These are phyloP conservation scores for Pseudocercospora fuligena DNA, from an alignment of 2,329 filamentous ascomycete genomes.

Conservation along the genomic window DNA sequence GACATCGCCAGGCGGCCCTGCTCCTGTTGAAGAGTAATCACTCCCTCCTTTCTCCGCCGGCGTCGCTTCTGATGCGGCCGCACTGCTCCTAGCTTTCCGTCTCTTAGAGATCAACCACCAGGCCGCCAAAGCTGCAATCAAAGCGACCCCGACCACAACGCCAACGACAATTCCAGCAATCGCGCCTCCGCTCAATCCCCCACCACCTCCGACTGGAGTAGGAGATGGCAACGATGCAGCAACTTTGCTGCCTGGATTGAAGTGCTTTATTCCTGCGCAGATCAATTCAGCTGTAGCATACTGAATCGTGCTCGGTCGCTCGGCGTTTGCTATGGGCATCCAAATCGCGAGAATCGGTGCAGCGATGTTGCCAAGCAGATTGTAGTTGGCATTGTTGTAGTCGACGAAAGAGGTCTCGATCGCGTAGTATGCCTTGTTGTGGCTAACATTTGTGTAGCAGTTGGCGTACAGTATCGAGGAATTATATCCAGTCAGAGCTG, in stretches of 20 bases:
- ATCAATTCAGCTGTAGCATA: slow-evolving; percentile 10
- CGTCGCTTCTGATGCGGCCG: neutral
- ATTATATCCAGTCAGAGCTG: slow-evolving; percentile 21
- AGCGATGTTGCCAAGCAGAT: neutral
- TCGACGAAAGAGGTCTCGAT: slow-evolving; percentile 1
- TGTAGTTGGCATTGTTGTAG: slow-evolving; percentile 9
- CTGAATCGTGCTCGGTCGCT: slow-evolving; percentile 13
- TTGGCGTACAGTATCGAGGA: slow-evolving; percentile 12
- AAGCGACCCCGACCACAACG: slow-evolving; percentile 9
- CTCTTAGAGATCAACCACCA: slow-evolving; percentile 10
- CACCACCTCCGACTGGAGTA: slow-evolving; percentile 7
- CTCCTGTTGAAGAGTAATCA: neutral
- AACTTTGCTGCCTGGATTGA: slow-evolving; percentile 3
- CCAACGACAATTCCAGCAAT: slow-evolving; percentile 12
- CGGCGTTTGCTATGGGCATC: slow-evolving; percentile 20
- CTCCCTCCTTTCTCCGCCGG: neutral
- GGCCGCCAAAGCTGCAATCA: slow-evolving; percentile 3
- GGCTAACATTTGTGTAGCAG: slow-evolving; percentile 12
- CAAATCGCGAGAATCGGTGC: slow-evolving; percentile 12
- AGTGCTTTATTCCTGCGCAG: slow-evolving; percentile 8
- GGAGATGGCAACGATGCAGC: slow-evolving; percentile 6
- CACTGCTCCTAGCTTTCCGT: slow-evolving; percentile 2
- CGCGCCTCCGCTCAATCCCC: slow-evolving; percentile 14
- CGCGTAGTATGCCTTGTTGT: slow-evolving; percentile 5
- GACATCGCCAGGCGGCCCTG: neutral